Evolutionary conservation across 805 yeast genomes (phyloP).

Genomic region (Candida multigemmis): DNA sequence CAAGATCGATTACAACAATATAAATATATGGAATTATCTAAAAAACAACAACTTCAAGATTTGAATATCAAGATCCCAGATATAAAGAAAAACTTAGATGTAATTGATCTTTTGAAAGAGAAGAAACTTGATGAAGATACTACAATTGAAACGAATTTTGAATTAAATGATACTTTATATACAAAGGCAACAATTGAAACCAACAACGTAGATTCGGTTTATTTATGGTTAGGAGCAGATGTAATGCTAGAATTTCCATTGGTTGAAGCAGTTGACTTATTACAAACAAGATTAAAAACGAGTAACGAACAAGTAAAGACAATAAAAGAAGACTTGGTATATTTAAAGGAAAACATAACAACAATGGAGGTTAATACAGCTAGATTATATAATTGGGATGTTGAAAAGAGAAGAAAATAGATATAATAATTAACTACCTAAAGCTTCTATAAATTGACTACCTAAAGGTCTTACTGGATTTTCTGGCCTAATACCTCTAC

Average conservation of each 20-base stretch:
- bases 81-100: constrained; percentile 72
- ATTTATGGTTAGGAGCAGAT: constrained; percentile 96
- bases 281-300: constrained; percentile 50
- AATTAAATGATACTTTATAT: constrained; percentile 85
- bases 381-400: constrained; percentile 83
- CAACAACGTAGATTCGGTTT: constrained; percentile 49
- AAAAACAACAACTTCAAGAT: constrained; percentile 39
- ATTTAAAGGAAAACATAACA: constrained; percentile 79
- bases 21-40: constrained; percentile 71
- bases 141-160: constrained; percentile 65
- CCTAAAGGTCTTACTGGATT: constrained; percentile 57
- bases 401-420: constrained; percentile 58
- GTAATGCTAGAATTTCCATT: constrained; percentile 93
- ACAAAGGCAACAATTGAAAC: constrained; percentile 70
- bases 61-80: constrained; percentile 80
- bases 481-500: constrained; percentile 34
- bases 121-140: constrained; percentile 27
- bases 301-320: constrained; percentile 50
- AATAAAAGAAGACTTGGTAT: constrained; percentile 80
- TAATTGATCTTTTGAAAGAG: constrained; percentile 51
- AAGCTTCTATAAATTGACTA: constrained; percentile 51
- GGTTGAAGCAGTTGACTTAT: constrained; percentile 72
- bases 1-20: constrained; percentile 87
- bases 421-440: constrained; percentile 34
- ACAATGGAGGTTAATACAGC: constrained; percentile 98